Base-by-base conservation (phyloP, 2,329 filamentous ascomycete species). In the Microcera coccophila region DNA sequence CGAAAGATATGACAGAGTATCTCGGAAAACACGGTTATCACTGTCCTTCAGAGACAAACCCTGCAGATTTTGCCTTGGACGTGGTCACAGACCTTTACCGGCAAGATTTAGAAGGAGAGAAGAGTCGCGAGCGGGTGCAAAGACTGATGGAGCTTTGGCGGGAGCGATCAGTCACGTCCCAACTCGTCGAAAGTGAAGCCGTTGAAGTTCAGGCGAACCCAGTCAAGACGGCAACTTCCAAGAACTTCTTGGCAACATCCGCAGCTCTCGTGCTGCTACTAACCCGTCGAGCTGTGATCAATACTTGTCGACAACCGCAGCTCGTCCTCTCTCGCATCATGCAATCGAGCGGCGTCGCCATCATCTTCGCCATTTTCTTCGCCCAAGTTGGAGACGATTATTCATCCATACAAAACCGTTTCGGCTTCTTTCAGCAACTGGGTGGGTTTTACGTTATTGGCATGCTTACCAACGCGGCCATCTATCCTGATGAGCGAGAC, bases 381-480 rank as follows among this genome's bases (percentile, higher is more conserved):
- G 78, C 85, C 1, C 86, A 86, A 0, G 62, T 90, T 3, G 75
- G 81, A 51, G 74, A 81, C 56, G 75, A 88, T 60, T 88, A 85
- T 66, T 78, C 74, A 40, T 79, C 79, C 2, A 75, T 90, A 0
- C 86, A 90, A 61, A 87, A 82, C 38, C 77, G 85, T 2, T 75
- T 90, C 53, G 86, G 86, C 0, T 85, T 88, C 52, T 68, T 89
- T 1, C 82, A 89, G 50, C 79, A 90, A 58, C 74, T 89, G 21
- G 78, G 81, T 1, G 81, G 84, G 0, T 78, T 87, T 26, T 85
- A 86, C 62, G 86, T 86, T 53, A 78, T 87, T 2, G 85, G 85
- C 20, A 88, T 90, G 84, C 72, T 90, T 11, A 84, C 90, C 61
- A 89, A 89, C 55, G 82, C 89, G 4, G 83, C 84, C 3, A 74